Percentiles rank a stretch among this genome's conserved stretches.
Conservation (phyloP, 2,329 filamentous ascomycete genomes). For the Magnaporthales sp. region DNA sequence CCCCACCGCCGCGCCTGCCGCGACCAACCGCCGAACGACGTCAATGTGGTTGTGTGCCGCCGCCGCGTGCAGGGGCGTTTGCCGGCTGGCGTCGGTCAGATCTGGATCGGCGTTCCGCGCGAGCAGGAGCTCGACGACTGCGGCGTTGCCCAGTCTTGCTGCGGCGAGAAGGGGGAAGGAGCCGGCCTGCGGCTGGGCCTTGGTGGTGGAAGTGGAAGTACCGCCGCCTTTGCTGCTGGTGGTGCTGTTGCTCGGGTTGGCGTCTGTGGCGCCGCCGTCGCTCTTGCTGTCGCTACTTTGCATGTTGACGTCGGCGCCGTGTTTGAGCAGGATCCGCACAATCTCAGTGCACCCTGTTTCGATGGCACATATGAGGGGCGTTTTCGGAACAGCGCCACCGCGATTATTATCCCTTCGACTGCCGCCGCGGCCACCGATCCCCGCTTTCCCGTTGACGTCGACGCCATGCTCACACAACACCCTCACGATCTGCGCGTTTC, state of each 20-base stretch:
- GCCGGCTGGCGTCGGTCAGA: slow-evolving; percentile 10
- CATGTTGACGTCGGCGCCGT: slow-evolving; percentile 11
- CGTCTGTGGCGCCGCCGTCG: background rate
- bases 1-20: slow-evolving; percentile 13
- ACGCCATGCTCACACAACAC: slow-evolving; percentile 16
- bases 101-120: slow-evolving; percentile 11
- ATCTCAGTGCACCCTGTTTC: slow-evolving; percentile 16
- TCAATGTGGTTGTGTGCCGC: slow-evolving; percentile 13
- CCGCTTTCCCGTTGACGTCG: slow-evolving; percentile 10
- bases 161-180: slow-evolving; percentile 25
- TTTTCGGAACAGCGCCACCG: background rate
- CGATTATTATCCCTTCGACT: background rate
- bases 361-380: slow-evolving; percentile 16
- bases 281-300: background rate
- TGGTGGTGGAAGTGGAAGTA: background rate
- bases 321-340: slow-evolving; percentile 11
- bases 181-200: slow-evolving; percentile 10
- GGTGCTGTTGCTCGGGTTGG: background rate
- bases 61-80: slow-evolving; percentile 16
- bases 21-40: slow-evolving; percentile 13
- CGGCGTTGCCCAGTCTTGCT: slow-evolving; percentile 34
- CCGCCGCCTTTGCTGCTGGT: background rate
- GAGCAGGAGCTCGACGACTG: slow-evolving; percentile 17
- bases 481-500: slow-evolving; percentile 11
- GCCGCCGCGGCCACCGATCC: background rate